These are phyloP conservation scores for Magnolia kwangsiensis DNA, from an alignment of 164 flowering plant species.

Conservation along the genomic window DNA sequence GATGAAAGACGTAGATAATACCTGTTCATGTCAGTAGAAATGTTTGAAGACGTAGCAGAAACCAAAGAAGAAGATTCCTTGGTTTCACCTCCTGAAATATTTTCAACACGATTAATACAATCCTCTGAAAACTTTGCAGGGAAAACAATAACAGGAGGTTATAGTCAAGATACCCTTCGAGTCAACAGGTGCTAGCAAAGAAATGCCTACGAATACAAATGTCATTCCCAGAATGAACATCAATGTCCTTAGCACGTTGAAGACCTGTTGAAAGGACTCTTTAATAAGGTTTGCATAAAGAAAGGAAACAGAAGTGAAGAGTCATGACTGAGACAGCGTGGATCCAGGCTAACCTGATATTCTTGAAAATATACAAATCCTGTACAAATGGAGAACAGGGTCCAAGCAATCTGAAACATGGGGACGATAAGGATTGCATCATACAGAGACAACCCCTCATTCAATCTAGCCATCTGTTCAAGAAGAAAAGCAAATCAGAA, in stretches of 20 bases:
- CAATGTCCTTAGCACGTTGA: conserved; percentile 72
- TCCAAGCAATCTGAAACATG: conserved; percentile 99
- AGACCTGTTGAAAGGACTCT: conserved; percentile 51
- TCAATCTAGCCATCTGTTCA: conserved; percentile 90
- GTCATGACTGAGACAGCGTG: conserved; percentile 8
- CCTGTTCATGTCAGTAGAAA: conserved; percentile 59
- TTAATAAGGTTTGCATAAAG: background rate
- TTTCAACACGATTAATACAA: background rate
- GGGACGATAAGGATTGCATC: conserved; percentile 98
- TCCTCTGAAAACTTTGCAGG: background rate
- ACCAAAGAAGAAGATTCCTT: conserved; percentile 54
- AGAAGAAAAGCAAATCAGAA: conserved; percentile 16
- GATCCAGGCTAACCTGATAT: conserved; percentile 65
- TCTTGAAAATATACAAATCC: conserved; percentile 96
- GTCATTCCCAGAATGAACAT: conserved; percentile 89
- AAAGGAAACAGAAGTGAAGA: background rate
- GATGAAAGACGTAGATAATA: conserved; percentile 14
- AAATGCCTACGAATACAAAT: conserved; percentile 86
- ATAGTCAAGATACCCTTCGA: conserved; percentile 53
- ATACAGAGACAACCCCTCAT: conserved; percentile 86
- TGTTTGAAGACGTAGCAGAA: conserved; percentile 38
- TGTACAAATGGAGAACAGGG: conserved; percentile 95
- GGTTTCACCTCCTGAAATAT: conserved; percentile 57
- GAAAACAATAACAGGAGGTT: conserved; percentile 1
- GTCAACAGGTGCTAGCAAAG: conserved; percentile 94